Evolutionary conservation across 73 alveolate genomes (phyloP).

Genomic region (Paramecium biaurelia): DNA sequence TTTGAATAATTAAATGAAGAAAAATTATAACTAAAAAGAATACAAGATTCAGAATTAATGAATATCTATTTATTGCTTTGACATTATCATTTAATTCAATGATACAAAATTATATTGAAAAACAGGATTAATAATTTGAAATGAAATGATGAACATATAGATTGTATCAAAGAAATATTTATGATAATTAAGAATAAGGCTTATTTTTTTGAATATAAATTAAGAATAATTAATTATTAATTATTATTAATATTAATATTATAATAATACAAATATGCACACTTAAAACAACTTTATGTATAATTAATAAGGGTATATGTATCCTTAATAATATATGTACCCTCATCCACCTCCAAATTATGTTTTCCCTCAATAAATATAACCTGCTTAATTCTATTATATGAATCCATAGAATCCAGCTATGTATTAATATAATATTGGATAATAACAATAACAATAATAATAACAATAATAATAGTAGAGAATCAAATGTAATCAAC

Average conservation of each 20-base stretch:
- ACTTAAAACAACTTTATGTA: not conserved
- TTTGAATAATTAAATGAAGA: no score
- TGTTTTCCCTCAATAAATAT: not conserved
- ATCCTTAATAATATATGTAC: not conserved
- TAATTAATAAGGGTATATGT: not conserved
- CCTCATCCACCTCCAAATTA: conserved; percentile 5
- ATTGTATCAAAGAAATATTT: not conserved
- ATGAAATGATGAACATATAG: no score
- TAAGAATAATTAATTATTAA: not conserved
- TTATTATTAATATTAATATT: not conserved
- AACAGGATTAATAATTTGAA: no score
- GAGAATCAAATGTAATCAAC: not conserved
- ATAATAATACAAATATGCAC: not conserved
- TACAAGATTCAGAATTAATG: no score
- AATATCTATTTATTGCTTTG: no score
- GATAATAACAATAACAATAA: not conserved
- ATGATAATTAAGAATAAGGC: not conserved
- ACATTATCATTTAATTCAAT: no score
- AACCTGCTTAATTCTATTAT: not conserved
- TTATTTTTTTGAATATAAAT: no score
- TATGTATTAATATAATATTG: not conserved
- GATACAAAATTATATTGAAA: no score
- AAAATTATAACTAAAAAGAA: no score
- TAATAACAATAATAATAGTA: not conserved
- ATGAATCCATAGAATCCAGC: not conserved